A percentile compares a stretch with the other conserved stretches of the same genome.
These are phyloP conservation scores for Pythium phragmiticola DNA, from an alignment of 352 stramenopile genomes.

Conservation along the genomic window DNA sequence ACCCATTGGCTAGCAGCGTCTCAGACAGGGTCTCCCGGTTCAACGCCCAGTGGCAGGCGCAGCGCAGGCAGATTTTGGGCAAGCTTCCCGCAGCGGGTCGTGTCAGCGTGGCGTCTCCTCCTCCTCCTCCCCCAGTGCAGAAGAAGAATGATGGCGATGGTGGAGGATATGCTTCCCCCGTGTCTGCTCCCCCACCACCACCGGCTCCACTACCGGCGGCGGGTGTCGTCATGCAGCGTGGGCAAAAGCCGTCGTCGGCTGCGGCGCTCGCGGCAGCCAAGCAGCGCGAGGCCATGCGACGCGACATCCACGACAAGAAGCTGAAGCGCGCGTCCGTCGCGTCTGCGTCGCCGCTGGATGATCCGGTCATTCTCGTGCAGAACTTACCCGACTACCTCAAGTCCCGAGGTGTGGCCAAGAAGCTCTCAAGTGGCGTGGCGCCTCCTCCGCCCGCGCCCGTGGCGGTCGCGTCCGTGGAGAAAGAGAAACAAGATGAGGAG, in stretches of 20 bases:
- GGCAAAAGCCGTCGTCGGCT: slow-evolving; percentile 15
- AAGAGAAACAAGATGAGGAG: slow-evolving; percentile 1
- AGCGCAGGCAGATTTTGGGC: slow-evolving; percentile 18
- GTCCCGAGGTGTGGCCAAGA: neutral
- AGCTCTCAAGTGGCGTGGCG: neutral
- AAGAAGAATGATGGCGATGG: neutral
- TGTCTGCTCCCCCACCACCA: neutral
- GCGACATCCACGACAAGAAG: slow-evolving; percentile 46
- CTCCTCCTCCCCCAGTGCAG: neutral
- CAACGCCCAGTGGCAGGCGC: slow-evolving; percentile 30
- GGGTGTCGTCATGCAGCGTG: slow-evolving; percentile 4
- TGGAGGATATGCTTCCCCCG: neutral
- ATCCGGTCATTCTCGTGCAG: slow-evolving; percentile 72
- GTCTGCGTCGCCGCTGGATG: slow-evolving; percentile 38
- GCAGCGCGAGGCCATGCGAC: slow-evolving; percentile 31
- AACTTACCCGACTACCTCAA: slow-evolving; percentile 46
- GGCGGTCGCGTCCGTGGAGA: neutral
- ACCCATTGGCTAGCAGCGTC: slow-evolving; percentile 5
- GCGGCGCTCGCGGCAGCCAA: slow-evolving; percentile 15
- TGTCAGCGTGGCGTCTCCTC: no score
- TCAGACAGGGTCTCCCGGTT: slow-evolving; percentile 52
- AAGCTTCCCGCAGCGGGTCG: slow-evolving; percentile 2
- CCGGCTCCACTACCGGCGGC: slow-evolving; percentile 1
- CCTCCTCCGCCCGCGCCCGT: slow-evolving; percentile 29
- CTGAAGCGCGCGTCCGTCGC: slow-evolving; percentile 10